phyloP scores from a whole-genome alignment of 1,284 basidiomycete genomes.

The Ceratobasidium sp. region DNA sequence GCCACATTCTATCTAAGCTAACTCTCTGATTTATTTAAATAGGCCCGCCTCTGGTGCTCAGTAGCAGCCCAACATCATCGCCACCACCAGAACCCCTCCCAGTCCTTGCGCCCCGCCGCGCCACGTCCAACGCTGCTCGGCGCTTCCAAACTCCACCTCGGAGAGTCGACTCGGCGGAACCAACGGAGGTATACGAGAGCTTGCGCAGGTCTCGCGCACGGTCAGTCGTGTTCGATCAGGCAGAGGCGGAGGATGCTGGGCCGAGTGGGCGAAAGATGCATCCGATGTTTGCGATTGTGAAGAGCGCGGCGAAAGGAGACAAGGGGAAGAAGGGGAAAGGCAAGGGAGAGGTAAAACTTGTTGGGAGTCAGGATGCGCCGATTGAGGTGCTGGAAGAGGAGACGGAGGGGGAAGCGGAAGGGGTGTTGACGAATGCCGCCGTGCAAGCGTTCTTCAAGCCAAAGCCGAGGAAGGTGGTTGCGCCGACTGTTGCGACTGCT shows the following conservation, averaged over 20 bases:
- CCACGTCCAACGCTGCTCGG: conserved; percentile 6
- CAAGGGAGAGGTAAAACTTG: background rate
- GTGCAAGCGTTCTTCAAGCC: conserved; percentile 42
- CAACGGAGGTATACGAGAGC: background rate
- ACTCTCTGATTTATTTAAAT: background rate
- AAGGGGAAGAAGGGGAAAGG: background rate
- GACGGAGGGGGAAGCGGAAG: background rate
- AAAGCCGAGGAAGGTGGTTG: background rate
- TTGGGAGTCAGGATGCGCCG: conserved; percentile 36
- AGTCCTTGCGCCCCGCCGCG: conserved; percentile 3
- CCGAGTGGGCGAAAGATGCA: background rate
- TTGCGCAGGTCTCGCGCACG: conserved; percentile 11
- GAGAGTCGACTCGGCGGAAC: background rate
- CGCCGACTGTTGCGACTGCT: background rate
- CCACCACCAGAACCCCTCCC: too few species aligned
- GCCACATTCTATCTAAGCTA: background rate
- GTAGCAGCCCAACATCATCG: conserved; percentile 16
- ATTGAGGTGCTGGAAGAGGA: conserved; percentile 41
- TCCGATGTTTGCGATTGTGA: conserved; percentile 8
- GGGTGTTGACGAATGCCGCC: background rate
- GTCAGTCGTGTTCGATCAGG: background rate
- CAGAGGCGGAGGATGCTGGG: too few species aligned
- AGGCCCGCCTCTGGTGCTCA: background rate
- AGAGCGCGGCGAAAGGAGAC: background rate
- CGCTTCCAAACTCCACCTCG: background rate